phyloP scores from a whole-genome alignment of 169 alveolate genomes.

The Plasmodium blacklocki region DNA sequence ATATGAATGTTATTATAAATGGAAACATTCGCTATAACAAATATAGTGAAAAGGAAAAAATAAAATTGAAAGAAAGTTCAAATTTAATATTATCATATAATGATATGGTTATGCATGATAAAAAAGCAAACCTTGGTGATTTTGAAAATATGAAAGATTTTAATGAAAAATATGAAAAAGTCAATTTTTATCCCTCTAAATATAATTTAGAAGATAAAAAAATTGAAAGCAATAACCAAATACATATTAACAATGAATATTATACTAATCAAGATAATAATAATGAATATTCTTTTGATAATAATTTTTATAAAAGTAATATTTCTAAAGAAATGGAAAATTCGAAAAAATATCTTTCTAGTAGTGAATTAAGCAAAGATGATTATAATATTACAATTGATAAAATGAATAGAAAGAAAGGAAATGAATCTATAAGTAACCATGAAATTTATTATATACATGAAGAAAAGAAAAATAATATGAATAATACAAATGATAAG shows the following conservation, averaged over 20 bases:
- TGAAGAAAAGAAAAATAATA: not conserved
- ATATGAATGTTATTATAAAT: too few species aligned
- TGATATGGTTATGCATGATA: not conserved
- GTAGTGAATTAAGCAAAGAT: too few species aligned
- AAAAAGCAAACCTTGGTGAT: not conserved
- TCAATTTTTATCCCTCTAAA: not conserved
- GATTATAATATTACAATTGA: too few species aligned
- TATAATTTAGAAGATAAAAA: conserved; percentile 7
- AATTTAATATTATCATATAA: conserved; percentile 20
- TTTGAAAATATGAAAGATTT: not conserved
- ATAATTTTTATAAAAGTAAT: not conserved
- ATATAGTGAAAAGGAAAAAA: not conserved
- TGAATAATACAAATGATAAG: too few species aligned
- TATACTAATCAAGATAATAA: not conserved
- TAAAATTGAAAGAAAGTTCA: conserved; percentile 33
- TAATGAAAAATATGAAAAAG: not conserved
- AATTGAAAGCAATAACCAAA: not conserved
- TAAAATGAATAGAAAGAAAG: too few species aligned
- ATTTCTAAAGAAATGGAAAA: not conserved
- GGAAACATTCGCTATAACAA: not conserved
- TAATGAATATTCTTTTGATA: not conserved
- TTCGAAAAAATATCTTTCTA: not conserved
- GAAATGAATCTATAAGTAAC: not conserved
- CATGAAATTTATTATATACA: not conserved
- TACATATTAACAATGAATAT: not conserved